These are phyloP conservation scores for Monosporozyma servazzii DNA, from an alignment of 805 yeast species.

Conservation along the genomic window DNA sequence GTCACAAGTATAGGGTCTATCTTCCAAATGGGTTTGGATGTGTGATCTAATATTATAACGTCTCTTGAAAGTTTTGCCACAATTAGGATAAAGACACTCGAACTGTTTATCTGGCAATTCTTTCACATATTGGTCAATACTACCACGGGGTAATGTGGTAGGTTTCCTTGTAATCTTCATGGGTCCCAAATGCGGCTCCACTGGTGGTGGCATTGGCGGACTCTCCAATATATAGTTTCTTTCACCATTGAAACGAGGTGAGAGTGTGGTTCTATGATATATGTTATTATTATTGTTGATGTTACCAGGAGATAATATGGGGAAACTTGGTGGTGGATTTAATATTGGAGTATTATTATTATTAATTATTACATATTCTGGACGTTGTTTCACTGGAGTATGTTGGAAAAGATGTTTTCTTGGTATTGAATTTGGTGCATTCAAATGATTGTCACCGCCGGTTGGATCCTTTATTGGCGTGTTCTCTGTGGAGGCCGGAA, in stretches of 20 bases:
- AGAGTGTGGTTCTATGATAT: neutral
- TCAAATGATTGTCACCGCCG: neutral
- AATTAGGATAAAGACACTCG: constrained; percentile 64
- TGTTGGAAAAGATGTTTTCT: constrained; percentile 26
- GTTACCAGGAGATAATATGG: constrained; percentile 10
- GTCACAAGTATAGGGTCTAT: constrained; percentile 80
- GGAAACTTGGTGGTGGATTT: constrained; percentile 5
- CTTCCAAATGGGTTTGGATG: constrained; percentile 92
- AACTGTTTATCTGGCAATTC: constrained; percentile 73
- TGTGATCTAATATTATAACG: constrained; percentile 90
- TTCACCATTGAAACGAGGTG: neutral
- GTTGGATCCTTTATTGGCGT: constrained; percentile 15
- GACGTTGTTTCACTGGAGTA: constrained; percentile 17
- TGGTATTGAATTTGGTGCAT: constrained; percentile 11
- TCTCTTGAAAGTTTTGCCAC: constrained; percentile 78
- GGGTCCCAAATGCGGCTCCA: constrained; percentile 12
- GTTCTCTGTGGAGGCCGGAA: constrained; percentile 24
- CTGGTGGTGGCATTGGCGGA: constrained; percentile 10
- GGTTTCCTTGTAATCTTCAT: constrained; percentile 23
- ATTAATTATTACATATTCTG: neutral
- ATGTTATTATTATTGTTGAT: neutral
- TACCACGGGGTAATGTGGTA: constrained; percentile 69
- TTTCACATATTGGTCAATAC: constrained; percentile 70
- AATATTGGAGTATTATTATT: constrained; percentile 4
- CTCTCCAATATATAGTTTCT: constrained; percentile 5